phyloP scores from a whole-genome alignment of 495 filamentous ascomycete genomes.

The Neurospora pannonica region DNA sequence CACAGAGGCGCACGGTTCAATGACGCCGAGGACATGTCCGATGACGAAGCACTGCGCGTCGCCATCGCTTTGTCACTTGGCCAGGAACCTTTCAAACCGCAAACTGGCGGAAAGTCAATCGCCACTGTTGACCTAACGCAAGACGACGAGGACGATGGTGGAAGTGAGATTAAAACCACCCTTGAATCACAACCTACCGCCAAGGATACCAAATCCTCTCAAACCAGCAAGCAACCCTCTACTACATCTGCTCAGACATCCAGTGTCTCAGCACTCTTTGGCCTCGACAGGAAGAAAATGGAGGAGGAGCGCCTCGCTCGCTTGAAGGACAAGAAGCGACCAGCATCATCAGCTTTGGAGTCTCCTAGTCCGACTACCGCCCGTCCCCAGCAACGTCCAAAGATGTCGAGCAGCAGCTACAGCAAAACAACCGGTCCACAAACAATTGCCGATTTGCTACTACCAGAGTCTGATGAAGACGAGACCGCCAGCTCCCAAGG shows the following conservation, averaged over 20 bases:
- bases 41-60: constrained; percentile 36
- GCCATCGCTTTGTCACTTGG: constrained; percentile 36
- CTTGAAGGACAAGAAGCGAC: constrained; percentile 41
- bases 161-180: neutral
- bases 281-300: constrained; percentile 71
- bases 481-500: neutral
- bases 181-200: neutral
- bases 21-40: constrained; percentile 19
- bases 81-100: constrained; percentile 14
- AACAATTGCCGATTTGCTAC: neutral
- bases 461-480: neutral
- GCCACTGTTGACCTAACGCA: constrained; percentile 10
- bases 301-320: constrained; percentile 76
- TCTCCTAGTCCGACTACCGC: neutral
- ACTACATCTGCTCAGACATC: neutral
- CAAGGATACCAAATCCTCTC: neutral
- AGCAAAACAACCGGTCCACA: neutral
- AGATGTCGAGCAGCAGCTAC: constrained; percentile 2
- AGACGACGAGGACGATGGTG: constrained; percentile 10
- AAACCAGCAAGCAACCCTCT: neutral
- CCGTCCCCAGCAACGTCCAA: constrained; percentile 19
- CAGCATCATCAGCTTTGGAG: constrained; percentile 25
- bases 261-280: constrained; percentile 19
- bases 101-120: neutral
- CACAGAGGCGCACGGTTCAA: constrained; percentile 8